Evolutionary conservation across 257 asterid genomes (phyloP).

Genomic region (Linderniella brevidens): DNA sequence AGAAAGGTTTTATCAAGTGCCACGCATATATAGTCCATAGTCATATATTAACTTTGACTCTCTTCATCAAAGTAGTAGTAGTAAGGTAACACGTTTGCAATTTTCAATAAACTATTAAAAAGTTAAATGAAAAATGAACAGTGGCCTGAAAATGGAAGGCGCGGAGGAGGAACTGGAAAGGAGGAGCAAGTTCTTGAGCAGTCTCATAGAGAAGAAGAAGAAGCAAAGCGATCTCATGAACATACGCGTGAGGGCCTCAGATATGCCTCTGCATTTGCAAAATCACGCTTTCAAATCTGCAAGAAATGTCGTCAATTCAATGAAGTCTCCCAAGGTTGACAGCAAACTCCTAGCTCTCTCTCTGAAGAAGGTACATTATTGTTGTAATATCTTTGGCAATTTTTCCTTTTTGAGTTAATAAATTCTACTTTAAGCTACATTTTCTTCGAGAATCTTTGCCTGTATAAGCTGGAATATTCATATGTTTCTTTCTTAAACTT

Average conservation of each 20-base stretch:
- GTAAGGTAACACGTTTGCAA: too few relatives aligned
- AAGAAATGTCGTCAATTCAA: conserved; percentile 32
- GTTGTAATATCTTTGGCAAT: not conserved
- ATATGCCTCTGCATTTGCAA: conserved; percentile 55
- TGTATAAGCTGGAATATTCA: too few relatives aligned
- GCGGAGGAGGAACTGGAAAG: conserved; percentile 77
- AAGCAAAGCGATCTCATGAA: conserved; percentile 24
- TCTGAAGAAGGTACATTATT: conserved; percentile 50
- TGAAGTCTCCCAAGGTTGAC: conserved; percentile 43
- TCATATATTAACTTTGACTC: too few relatives aligned
- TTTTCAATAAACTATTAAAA: too few relatives aligned
- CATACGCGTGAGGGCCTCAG: conserved; percentile 64
- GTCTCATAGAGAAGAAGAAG: conserved; percentile 45
- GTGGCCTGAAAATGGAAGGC: conserved; percentile 36
- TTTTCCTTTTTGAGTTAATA: not conserved
- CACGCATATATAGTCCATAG: too few relatives aligned
- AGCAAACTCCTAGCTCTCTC: conserved; percentile 70
- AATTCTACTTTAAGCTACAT: too few relatives aligned
- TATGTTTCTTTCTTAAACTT: too few relatives aligned
- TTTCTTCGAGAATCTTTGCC: too few relatives aligned
- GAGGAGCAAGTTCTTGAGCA: conserved; percentile 73
- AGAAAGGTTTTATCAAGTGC: too few relatives aligned
- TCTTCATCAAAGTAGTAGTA: too few relatives aligned
- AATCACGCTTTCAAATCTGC: conserved; percentile 53
- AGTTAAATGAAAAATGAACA: too few relatives aligned